phyloP scores from a whole-genome alignment of 192 early-diverging fungal genomes.

The Rhizoclosmatium globosum region DNA sequence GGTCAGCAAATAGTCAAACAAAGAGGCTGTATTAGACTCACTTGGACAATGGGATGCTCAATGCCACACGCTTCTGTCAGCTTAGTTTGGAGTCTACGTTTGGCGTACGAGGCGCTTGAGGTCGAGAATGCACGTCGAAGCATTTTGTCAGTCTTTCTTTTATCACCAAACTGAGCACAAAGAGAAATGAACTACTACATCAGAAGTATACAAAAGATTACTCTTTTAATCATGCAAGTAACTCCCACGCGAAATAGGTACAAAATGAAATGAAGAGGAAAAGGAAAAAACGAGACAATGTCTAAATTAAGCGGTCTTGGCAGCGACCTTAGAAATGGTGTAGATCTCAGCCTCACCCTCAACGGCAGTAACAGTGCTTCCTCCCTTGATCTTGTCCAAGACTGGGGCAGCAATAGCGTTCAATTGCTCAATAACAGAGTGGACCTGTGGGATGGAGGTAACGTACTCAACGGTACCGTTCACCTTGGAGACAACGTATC shows the following conservation, averaged over 20 bases:
- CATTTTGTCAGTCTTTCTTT: not conserved
- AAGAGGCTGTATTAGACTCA: not conserved
- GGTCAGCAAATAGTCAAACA: not conserved
- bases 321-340: conserved; percentile 9
- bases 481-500: conserved; percentile 58
- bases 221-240: no score
- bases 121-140: not conserved
- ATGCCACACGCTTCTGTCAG: conserved; percentile 33
- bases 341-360: conserved; percentile 25
- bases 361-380: not conserved
- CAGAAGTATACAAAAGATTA: no score
- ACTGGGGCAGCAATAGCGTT: conserved; percentile 49
- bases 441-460: conserved; percentile 51
- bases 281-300: not conserved
- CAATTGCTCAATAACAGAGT: conserved; percentile 55
- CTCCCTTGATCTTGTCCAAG: conserved; percentile 42
- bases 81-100: conserved; percentile 10
- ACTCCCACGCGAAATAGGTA: not conserved
- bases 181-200: no score
- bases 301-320: not conserved
- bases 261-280: not conserved
- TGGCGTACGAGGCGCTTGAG: not conserved
- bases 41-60: conserved; percentile 31
- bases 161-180: not conserved
- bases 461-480: conserved; percentile 55